phyloP scores from a whole-genome alignment of 805 yeast genomes.

The Tetrapisispora namnaoensis region DNA sequence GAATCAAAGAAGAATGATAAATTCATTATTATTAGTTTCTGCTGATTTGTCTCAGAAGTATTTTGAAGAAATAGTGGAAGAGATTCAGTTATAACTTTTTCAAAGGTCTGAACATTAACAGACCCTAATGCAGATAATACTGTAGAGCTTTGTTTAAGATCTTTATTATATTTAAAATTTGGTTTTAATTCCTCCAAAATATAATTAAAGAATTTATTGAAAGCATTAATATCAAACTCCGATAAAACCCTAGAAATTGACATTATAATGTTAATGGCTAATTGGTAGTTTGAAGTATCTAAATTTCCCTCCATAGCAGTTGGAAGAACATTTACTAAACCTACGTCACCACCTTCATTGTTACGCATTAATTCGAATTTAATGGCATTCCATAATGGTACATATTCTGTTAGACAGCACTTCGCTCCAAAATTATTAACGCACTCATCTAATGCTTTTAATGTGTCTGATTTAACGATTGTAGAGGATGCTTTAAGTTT shows the following conservation, averaged over 20 bases:
- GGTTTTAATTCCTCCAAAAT: slow-evolving; percentile 43
- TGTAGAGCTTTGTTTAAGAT: slow-evolving; percentile 53
- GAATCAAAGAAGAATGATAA: slow-evolving; percentile 49
- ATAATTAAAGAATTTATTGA: slow-evolving; percentile 34
- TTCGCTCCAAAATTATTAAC: slow-evolving; percentile 41
- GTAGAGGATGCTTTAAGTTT: slow-evolving; percentile 72
- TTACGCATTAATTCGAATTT: slow-evolving; percentile 84
- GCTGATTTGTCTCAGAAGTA: slow-evolving; percentile 41
- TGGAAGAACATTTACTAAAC: slow-evolving; percentile 2
- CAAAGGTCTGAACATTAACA: slow-evolving; percentile 37
- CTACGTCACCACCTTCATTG: slow-evolving; percentile 37
- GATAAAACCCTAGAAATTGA: slow-evolving; percentile 34
- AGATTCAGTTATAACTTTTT: slow-evolving; percentile 37
- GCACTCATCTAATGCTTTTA: slow-evolving; percentile 51
- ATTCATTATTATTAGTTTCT: slow-evolving; percentile 49
- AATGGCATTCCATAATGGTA: slow-evolving; percentile 73
- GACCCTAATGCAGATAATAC: slow-evolving; percentile 48
- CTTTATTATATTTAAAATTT: slow-evolving; percentile 41
- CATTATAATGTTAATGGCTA: slow-evolving; percentile 37
- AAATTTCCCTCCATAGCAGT: slow-evolving; percentile 6
- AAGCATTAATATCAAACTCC: slow-evolving; percentile 21
- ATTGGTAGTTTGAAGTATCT: slow-evolving; percentile 30
- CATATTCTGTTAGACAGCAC: slow-evolving; percentile 52
- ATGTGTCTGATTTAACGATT: slow-evolving; percentile 61
- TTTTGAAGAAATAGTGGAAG: slow-evolving; percentile 36